These are phyloP conservation scores for Pascua guehoae DNA, from an alignment of 1,284 basidiomycete species.

Conservation along the genomic window DNA sequence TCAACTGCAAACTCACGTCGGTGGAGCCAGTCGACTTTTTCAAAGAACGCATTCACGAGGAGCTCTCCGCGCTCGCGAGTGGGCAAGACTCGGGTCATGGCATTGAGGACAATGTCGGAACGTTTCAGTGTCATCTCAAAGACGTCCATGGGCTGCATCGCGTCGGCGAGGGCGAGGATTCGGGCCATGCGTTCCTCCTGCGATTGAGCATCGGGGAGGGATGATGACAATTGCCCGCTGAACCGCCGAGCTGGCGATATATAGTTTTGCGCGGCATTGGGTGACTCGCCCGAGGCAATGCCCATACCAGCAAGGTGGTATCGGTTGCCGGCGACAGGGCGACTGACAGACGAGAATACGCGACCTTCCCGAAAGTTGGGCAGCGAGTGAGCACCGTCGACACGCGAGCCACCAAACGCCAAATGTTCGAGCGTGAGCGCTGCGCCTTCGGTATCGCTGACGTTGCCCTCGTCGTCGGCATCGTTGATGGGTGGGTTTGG, in stretches of 20 bases:
- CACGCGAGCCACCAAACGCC: constrained; percentile 45
- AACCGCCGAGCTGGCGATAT: no score
- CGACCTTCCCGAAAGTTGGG: constrained; percentile 34
- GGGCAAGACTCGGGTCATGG: constrained; percentile 44
- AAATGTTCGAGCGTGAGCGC: constrained; percentile 49
- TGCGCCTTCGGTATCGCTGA: constrained; percentile 49
- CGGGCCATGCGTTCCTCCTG: constrained; percentile 30
- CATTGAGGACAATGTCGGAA: constrained; percentile 44
- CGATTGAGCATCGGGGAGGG: not conserved
- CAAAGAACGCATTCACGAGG: constrained; percentile 44
- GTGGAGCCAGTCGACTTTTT: constrained; percentile 50
- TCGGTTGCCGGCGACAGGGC: constrained; percentile 33
- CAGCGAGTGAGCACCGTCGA: constrained; percentile 38
- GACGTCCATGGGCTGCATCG: constrained; percentile 43
- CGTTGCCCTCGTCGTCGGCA: constrained; percentile 21
- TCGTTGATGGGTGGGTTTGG: constrained; percentile 3
- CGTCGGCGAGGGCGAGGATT: constrained; percentile 37
- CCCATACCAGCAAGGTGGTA: constrained; percentile 35
- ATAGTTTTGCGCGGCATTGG: no score
- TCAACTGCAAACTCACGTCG: constrained; percentile 31
- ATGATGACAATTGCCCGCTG: no score
- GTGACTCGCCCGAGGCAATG: constrained; percentile 7
- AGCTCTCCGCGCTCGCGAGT: constrained; percentile 42
- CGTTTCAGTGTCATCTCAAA: constrained; percentile 44
- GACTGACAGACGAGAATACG: constrained; percentile 24